Evolutionary conservation across 345 rosid genomes (phyloP).

Genomic region (Eutrema yunnanense): DNA sequence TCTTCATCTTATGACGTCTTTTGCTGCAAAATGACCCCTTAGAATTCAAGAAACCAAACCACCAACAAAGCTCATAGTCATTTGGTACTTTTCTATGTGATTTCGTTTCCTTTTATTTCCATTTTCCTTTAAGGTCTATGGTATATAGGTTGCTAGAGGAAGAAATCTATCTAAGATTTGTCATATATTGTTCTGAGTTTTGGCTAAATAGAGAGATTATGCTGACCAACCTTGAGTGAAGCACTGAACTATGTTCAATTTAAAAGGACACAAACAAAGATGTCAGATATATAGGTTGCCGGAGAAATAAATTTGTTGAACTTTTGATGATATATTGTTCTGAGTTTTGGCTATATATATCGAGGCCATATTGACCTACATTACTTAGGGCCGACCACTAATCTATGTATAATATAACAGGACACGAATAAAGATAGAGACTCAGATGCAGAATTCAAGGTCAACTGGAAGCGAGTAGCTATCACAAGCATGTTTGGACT

Average conservation of each 20-base stretch:
- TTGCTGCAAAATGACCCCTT: not conserved
- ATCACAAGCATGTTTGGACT: slow-evolving; percentile 68
- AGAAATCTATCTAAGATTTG: not conserved
- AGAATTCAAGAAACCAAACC: not conserved
- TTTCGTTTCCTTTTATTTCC: not conserved
- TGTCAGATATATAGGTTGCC: not conserved
- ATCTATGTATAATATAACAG: slow-evolving; percentile 34
- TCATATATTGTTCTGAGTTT: not conserved
- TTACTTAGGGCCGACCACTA: not conserved
- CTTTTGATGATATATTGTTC: not conserved
- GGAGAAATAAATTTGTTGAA: not conserved
- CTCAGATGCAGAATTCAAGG: slow-evolving; percentile 38
- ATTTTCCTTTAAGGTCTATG: not conserved
- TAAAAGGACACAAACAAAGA: slow-evolving; percentile 41
- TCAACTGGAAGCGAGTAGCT: slow-evolving; percentile 77
- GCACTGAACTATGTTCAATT: not conserved
- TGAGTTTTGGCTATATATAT: not conserved
- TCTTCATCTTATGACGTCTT: not conserved
- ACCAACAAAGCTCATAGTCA: not conserved
- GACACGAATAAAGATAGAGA: slow-evolving; percentile 45
- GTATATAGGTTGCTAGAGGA: not conserved
- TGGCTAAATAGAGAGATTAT: not conserved
- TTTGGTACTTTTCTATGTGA: not conserved
- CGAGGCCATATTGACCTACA: too few species aligned
- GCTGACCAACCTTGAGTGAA: not conserved